A percentile compares a stretch with the other conserved stretches of the same genome.
These are phyloP conservation scores for Strobilomyces dryophilus DNA, from an alignment of 768 basidiomycete species.

Conservation along the genomic window DNA sequence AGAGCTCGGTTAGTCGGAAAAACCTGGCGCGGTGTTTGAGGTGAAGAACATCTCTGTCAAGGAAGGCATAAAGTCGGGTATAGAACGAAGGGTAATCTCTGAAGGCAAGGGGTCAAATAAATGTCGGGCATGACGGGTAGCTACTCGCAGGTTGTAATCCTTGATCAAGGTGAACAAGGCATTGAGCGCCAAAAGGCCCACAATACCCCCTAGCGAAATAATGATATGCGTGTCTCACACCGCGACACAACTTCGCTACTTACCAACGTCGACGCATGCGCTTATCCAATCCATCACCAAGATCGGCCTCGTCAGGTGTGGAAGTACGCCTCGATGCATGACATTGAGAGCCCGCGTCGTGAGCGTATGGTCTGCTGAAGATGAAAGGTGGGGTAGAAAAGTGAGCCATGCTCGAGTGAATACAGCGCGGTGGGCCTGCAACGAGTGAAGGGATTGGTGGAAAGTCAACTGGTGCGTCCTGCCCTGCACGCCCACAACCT, in stretches of 20 bases:
- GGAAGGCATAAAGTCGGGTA: conserved; percentile 82
- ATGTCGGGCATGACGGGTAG: not conserved
- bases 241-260: conserved; percentile 28
- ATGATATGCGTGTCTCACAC: not conserved
- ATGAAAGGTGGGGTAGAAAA: conserved; percentile 57
- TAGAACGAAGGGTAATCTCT: conserved; percentile 98
- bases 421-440: conserved; percentile 72
- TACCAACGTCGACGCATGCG: conserved; percentile 77
- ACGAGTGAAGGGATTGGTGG: conserved; percentile 73
- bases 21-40: conserved; percentile 92
- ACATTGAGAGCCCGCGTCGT: conserved; percentile 63
- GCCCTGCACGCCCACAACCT: conserved; percentile 33
- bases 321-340: conserved; percentile 80
- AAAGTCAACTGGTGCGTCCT: conserved; percentile 64
- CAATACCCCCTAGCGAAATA: conserved; percentile 60
- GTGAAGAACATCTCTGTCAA: conserved; percentile 85
- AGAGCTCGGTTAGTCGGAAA: conserved; percentile 88
- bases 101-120: conserved; percentile 7
- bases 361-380: conserved; percentile 35
- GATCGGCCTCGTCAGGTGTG: conserved; percentile 73
- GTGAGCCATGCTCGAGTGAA: conserved; percentile 81
- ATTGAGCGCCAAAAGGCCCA: conserved; percentile 88
- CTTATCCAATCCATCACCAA: conserved; percentile 92
- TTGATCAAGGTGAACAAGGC: conserved; percentile 87
- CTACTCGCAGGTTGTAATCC: conserved; percentile 84